A percentile compares a stretch with the other conserved stretches of the same genome.
phyloP scores from a whole-genome alignment of 768 basidiomycete species.

The Agrocybe pediades region DNA sequence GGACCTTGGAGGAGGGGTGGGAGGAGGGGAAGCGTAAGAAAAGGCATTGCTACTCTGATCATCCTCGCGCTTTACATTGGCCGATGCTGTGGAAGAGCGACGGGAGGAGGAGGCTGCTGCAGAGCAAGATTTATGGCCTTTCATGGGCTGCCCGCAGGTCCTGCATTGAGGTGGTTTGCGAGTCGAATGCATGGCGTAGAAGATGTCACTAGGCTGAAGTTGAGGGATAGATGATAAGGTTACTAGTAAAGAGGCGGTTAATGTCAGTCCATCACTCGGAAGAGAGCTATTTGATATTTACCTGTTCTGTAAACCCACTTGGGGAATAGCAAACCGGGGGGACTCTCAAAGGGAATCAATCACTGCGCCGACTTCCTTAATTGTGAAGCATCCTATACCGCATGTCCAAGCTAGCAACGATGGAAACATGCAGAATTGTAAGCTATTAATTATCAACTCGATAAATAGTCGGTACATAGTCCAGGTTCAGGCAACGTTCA shows the following conservation, averaged over 20 bases:
- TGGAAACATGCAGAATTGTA: too few species aligned
- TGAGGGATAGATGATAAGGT: not conserved
- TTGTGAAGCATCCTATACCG: too few species aligned
- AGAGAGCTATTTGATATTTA: not conserved
- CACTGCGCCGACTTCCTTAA: too few species aligned
- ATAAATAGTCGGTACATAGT: too few species aligned
- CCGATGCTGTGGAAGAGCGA: not conserved
- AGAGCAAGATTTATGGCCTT: slow-evolving; percentile 11
- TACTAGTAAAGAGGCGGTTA: not conserved
- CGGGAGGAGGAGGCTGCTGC: slow-evolving; percentile 1
- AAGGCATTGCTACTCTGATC: not conserved
- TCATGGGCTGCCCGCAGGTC: slow-evolving; percentile 17
- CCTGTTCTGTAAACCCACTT: not conserved
- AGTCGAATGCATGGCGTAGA: not conserved
- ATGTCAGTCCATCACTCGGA: not conserved
- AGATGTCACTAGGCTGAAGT: not conserved
- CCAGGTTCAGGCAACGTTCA: too few species aligned
- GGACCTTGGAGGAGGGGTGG: not conserved
- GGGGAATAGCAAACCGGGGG: too few species aligned
- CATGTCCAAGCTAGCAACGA: too few species aligned
- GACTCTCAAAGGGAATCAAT: too few species aligned
- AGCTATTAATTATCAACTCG: not conserved
- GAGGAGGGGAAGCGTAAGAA: not conserved
- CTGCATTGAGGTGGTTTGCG: slow-evolving; percentile 17
- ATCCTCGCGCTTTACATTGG: not conserved